phyloP scores from a whole-genome alignment of 2,329 filamentous ascomycete genomes.

The Epichloe brachyelytri region DNA sequence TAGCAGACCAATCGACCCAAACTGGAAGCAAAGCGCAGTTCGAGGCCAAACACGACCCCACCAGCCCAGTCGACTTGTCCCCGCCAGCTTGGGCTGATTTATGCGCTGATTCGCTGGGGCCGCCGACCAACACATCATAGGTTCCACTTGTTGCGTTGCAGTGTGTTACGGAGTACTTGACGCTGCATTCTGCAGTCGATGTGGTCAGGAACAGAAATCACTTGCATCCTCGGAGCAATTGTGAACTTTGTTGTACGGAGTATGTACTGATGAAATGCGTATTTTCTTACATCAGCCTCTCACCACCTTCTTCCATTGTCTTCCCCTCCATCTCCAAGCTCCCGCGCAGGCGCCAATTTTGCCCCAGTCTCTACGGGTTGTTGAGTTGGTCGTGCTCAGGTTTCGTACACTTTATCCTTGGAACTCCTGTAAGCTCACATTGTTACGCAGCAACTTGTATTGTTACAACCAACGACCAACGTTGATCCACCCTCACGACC shows the following conservation, averaged over 20 bases:
- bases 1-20: not conserved
- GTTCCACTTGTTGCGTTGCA: not conserved
- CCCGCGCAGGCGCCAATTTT: conserved; percentile 4
- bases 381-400: not conserved
- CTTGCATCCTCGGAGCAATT: not conserved
- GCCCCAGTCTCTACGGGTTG: not conserved
- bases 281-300: not conserved
- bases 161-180: not conserved
- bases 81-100: not conserved
- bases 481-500: not conserved
- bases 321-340: conserved; percentile 1
- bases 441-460: not conserved
- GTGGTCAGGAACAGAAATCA: not conserved
- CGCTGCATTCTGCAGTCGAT: not conserved
- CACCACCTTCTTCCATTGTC: not conserved
- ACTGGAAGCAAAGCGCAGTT: not conserved
- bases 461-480: not conserved
- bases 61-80: not conserved
- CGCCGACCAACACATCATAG: not conserved
- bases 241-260: not conserved
- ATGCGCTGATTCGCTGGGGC: not conserved
- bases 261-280: not conserved
- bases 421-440: not conserved
- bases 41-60: not conserved
- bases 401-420: not conserved